phyloP scores from a whole-genome alignment of 495 filamentous ascomycete genomes.

The Penicillium coffeae region DNA sequence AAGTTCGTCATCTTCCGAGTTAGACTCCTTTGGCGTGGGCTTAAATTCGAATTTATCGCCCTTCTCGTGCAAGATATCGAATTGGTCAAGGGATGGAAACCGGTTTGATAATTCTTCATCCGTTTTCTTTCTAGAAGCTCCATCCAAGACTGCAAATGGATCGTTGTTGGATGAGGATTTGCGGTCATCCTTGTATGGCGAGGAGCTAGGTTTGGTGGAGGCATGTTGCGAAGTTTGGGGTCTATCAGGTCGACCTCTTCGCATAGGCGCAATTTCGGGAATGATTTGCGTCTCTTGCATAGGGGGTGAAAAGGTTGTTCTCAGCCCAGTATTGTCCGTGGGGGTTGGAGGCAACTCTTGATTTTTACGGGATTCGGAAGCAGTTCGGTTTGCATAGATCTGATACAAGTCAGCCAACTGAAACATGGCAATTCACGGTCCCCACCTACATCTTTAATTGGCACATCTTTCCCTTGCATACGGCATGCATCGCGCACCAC shows the following conservation, averaged over 20 bases:
- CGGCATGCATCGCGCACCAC: slow-evolving; percentile 78
- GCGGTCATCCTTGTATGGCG: slow-evolving; percentile 58
- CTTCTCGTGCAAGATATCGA: slow-evolving; percentile 81
- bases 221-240: slow-evolving; percentile 33
- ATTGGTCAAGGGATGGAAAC: slow-evolving; percentile 92
- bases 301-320: slow-evolving; percentile 64
- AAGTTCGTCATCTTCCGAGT: slow-evolving; percentile 57
- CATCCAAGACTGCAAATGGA: slow-evolving; percentile 86
- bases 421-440: neutral
- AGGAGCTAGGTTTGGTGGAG: slow-evolving; percentile 62
- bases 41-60: slow-evolving; percentile 88
- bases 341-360: slow-evolving; percentile 58
- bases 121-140: slow-evolving; percentile 46
- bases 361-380: slow-evolving; percentile 58
- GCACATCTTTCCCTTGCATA: slow-evolving; percentile 85
- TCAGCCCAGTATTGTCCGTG: slow-evolving; percentile 53
- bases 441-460: slow-evolving; percentile 81
- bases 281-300: slow-evolving; percentile 64
- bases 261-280: slow-evolving; percentile 93
- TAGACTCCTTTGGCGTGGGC: slow-evolving; percentile 42
- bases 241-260: slow-evolving; percentile 75
- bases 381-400: slow-evolving; percentile 77
- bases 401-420: slow-evolving; percentile 31
- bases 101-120: slow-evolving; percentile 77
- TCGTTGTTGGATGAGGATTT: slow-evolving; percentile 61